Evolutionary conservation across 2,329 filamentous ascomycete genomes (phyloP), one percentile per base, ranked within the genome.

Genomic region (Berkeleyomyces basicola): DNA sequence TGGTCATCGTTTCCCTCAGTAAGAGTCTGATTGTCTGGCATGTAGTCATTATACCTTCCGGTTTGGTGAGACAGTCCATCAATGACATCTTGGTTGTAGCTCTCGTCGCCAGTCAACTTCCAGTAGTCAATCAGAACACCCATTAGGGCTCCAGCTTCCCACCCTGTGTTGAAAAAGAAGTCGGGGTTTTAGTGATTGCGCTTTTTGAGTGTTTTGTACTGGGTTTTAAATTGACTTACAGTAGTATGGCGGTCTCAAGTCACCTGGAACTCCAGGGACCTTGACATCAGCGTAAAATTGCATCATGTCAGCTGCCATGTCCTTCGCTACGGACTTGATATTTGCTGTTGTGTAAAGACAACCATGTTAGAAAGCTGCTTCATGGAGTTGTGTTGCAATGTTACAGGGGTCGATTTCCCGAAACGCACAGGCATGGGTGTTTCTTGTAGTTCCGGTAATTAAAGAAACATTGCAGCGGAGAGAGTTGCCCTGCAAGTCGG

Each of bases 51-150:
- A 69, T 86, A 78, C 1, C 82, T 78, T 61, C 88, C 88, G 61
- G 85, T 82, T 72, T 95, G 90, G 70, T 81, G 84, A 57, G 90
- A 77, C 67, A 95, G 78, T 10, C 81, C 90, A 66, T 87, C 77
- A 43, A 78, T 79, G 14, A 82, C 81, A 49, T 88, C 74, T 14
- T 83, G 75, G 70, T 90, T 90, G 74, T 87, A 93, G 42, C 79
- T 78, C 3, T 78, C 74, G 69, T 92, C 87, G 23, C 84, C 84
- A 0, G 88, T 92, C 70, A 89, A 88, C 70, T 85, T 87, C 87
- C 88, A 95, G 71, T 93, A 93, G 69, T 93, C 87, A 61, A 95
- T 78, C 66, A 93, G 75, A 2, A 85, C 77, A 31, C 81, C 82
- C 73, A 84, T 78, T 76, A 91, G 83, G 63, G 86, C 86, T 61